phyloP scores from a whole-genome alignment of 345 rosid species.

The Ceriops decandra region DNA sequence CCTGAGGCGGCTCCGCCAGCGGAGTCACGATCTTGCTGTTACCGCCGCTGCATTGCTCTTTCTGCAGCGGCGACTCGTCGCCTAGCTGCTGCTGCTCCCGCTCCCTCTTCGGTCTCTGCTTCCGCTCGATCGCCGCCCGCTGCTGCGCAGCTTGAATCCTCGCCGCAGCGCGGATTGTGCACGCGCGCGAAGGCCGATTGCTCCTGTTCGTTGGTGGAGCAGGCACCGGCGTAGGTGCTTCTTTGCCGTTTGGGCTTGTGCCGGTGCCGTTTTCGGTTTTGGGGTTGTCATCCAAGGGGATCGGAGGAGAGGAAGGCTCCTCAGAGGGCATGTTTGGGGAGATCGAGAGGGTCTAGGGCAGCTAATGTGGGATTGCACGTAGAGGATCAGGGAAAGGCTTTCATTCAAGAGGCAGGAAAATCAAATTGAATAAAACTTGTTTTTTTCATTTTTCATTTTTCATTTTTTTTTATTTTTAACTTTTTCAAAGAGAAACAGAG shows the following conservation, averaged over 20 bases:
- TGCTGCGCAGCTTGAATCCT: slow-evolving; percentile 58
- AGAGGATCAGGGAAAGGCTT: slow-evolving; percentile 26
- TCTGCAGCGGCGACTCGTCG: slow-evolving; percentile 34
- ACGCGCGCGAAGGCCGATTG: slow-evolving; percentile 90
- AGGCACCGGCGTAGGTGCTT: slow-evolving; percentile 18
- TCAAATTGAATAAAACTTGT: neutral
- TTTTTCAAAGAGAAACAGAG: no score
- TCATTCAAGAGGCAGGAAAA: slow-evolving; percentile 21
- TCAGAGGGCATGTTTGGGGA: slow-evolving; percentile 42
- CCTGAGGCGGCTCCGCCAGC: slow-evolving; percentile 61
- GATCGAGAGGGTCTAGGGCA: slow-evolving; percentile 43
- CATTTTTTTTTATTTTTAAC: no score
- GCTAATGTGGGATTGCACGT: slow-evolving; percentile 33
- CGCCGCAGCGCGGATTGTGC: slow-evolving; percentile 80
- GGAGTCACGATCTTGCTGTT: slow-evolving; percentile 66
- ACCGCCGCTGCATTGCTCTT: slow-evolving; percentile 49
- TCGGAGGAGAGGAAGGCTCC: slow-evolving; percentile 40
- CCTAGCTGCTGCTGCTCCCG: slow-evolving; percentile 23
- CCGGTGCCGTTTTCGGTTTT: slow-evolving; percentile 23
- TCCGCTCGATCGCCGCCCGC: slow-evolving; percentile 54
- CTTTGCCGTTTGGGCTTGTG: slow-evolving; percentile 15
- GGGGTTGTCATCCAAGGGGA: slow-evolving; percentile 33
- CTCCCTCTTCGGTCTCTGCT: slow-evolving; percentile 57
- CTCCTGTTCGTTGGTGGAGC: slow-evolving; percentile 42
- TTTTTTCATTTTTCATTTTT: neutral